phyloP scores from a whole-genome alignment of 202 grass and related monocot species.

The Elaeis oleifera region DNA sequence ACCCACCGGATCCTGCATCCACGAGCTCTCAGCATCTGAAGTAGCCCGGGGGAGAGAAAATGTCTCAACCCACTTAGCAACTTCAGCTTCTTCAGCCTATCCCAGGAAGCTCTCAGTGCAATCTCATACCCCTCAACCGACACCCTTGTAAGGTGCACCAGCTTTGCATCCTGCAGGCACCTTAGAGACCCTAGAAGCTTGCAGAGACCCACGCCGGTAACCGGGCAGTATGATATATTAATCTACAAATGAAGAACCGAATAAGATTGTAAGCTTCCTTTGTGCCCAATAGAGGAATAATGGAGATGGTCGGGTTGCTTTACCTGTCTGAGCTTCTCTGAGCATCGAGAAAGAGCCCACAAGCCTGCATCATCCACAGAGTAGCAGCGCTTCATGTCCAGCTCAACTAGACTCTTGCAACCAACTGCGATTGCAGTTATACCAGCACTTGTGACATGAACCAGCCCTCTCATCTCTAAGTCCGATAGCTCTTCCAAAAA shows the following conservation, averaged over 20 bases:
- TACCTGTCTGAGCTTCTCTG: conserved; percentile 94
- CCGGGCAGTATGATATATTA: conserved; percentile 90
- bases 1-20: conserved; percentile 92
- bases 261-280: too few relatives aligned
- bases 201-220: conserved; percentile 72
- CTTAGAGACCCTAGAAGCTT: conserved; percentile 60
- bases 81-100: conserved; percentile 95
- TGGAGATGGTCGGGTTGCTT: not conserved
- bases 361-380: conserved; percentile 71
- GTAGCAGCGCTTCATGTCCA: conserved; percentile 88
- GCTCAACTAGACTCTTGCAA: conserved; percentile 60
- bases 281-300: too few relatives aligned
- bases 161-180: conserved; percentile 90
- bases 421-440: conserved; percentile 56
- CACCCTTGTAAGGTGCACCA: conserved; percentile 81
- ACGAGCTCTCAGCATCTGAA: conserved; percentile 50
- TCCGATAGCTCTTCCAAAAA: conserved; percentile 64
- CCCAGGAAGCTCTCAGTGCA: conserved; percentile 56
- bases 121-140: conserved; percentile 74
- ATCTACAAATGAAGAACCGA: conserved; percentile 40
- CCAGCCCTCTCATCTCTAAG: conserved; percentile 72
- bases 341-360: conserved; percentile 69
- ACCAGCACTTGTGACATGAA: conserved; percentile 54
- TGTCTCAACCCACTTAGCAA: conserved; percentile 47
- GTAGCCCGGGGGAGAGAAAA: conserved; percentile 58